A percentile compares a stretch with the other conserved stretches of the same genome.
Evolutionary conservation across 2,329 filamentous ascomycete species (phyloP).

Genomic region (Trichoderma sp.): DNA sequence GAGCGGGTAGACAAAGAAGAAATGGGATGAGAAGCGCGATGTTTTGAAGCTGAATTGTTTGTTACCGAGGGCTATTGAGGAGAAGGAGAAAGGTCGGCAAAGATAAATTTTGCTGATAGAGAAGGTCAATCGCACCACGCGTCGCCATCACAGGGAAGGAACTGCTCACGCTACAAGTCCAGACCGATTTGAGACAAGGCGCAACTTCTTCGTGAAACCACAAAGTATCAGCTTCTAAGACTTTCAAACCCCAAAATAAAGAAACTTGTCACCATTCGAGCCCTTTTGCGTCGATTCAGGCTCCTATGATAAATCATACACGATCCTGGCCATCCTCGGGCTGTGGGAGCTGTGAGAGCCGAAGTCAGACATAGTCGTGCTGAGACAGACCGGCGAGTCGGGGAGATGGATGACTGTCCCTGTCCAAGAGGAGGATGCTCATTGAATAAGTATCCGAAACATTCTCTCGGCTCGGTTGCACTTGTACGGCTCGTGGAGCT

Average conservation of each 20-base stretch:
- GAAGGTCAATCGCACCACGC: not conserved
- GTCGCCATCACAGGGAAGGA: not conserved
- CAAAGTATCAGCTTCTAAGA: not conserved
- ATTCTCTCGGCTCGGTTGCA: conserved; percentile 31
- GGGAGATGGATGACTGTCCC: conserved; percentile 25
- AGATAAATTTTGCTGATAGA: not conserved
- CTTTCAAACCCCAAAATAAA: not conserved
- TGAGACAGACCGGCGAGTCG: conserved; percentile 30
- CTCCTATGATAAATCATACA: not conserved
- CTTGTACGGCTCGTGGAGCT: conserved; percentile 27
- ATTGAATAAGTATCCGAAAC: conserved; percentile 38
- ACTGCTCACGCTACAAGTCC: not conserved
- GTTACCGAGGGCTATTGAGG: not conserved
- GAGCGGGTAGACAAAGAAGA: not conserved
- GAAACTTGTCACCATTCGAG: not conserved
- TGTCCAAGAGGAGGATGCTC: conserved; percentile 27
- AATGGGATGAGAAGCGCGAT: not conserved
- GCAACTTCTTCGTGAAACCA: conserved; percentile 13
- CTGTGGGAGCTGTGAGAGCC: conserved; percentile 10
- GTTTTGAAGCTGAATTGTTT: not conserved
- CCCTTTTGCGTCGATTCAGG: not conserved
- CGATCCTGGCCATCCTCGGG: conserved; percentile 1
- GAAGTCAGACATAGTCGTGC: conserved; percentile 27
- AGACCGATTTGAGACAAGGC: not conserved
- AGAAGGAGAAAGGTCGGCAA: not conserved